These are phyloP conservation scores for Galeopsis tetrahit DNA, from an alignment of 257 asterid genomes.

Conservation along the genomic window DNA sequence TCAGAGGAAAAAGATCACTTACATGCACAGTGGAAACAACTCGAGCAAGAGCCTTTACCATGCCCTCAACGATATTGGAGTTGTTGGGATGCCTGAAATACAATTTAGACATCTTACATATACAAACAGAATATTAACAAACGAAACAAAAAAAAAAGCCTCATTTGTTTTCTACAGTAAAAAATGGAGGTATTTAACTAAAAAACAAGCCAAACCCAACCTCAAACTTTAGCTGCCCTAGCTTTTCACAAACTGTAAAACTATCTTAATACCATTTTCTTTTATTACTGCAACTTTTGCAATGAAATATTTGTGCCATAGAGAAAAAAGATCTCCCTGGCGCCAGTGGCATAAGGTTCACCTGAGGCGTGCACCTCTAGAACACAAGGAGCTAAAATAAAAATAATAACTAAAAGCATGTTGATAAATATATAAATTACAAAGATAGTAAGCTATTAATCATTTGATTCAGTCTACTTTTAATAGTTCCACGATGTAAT, in stretches of 20 bases:
- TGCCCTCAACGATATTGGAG: constrained; percentile 89
- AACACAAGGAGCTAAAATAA: too few relatives aligned
- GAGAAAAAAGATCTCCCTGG: too few relatives aligned
- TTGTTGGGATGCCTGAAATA: constrained; percentile 84
- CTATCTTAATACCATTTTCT: background rate
- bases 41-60: constrained; percentile 95
- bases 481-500: too few relatives aligned
- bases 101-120: constrained; percentile 28
- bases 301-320: too few relatives aligned
- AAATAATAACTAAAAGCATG: too few relatives aligned
- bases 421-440: too few relatives aligned
- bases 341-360: too few relatives aligned
- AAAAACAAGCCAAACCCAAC: constrained; percentile 7
- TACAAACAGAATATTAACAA: background rate
- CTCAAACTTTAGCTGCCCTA: constrained; percentile 11
- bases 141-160: background rate
- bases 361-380: too few relatives aligned
- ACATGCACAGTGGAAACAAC: constrained; percentile 94
- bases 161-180: constrained; percentile 14
- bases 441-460: too few relatives aligned
- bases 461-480: too few relatives aligned
- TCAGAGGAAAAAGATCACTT: constrained; percentile 27
- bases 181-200: constrained; percentile 9
- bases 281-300: too few relatives aligned
- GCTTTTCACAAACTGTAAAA: constrained; percentile 9